phyloP scores from a whole-genome alignment of 441 rosid species.

The Jatropha podagrica region DNA sequence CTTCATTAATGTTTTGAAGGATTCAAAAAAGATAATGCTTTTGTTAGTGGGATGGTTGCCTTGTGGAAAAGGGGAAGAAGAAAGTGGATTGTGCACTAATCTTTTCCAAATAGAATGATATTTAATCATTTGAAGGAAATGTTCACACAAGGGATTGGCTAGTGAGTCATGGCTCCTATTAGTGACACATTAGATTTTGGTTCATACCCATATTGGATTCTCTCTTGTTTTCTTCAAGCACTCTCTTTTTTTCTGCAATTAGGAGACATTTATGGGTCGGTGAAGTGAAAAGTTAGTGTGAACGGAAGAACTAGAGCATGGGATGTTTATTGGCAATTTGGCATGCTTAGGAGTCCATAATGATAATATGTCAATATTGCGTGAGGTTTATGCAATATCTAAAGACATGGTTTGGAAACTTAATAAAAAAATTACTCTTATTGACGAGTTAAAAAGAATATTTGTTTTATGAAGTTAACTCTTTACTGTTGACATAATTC shows the following conservation, averaged over 20 bases:
- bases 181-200: conserved; percentile 2
- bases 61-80: conserved; percentile 31
- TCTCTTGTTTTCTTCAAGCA: background rate
- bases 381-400: conserved; percentile 4
- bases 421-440: too few species aligned
- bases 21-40: background rate
- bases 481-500: too few species aligned
- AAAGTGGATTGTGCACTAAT: conserved; percentile 6
- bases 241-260: background rate
- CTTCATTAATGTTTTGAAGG: background rate
- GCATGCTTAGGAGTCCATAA: background rate
- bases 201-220: background rate
- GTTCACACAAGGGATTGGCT: background rate
- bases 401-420: background rate
- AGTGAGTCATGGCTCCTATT: background rate
- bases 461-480: too few species aligned
- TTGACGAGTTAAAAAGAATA: too few species aligned
- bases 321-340: background rate
- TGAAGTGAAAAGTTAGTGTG: conserved; percentile 26
- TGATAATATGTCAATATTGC: background rate
- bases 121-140: conserved; percentile 12
- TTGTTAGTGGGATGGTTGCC: conserved; percentile 44
- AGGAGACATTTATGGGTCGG: conserved; percentile 1
- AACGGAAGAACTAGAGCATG: background rate
- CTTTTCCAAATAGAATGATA: conserved; percentile 28